Percentiles rank a stretch among this genome's conserved stretches.
These are phyloP conservation scores for Penicillium concentricum DNA, from an alignment of 2,329 filamentous ascomycete genomes.

Conservation along the genomic window DNA sequence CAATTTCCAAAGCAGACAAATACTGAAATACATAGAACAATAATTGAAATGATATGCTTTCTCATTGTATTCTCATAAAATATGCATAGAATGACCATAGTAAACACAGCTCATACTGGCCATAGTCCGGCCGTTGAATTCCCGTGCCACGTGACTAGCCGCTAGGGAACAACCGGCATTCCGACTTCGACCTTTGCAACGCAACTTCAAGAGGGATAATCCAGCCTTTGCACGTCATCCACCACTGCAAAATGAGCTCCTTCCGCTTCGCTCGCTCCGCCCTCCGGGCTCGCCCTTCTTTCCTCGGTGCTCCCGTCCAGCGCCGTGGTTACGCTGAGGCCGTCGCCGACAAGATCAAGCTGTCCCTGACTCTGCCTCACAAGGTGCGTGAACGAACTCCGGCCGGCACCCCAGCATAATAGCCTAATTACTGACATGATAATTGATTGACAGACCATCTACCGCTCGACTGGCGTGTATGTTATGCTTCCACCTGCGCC, in stretches of 20 bases:
- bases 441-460: constrained; percentile 56
- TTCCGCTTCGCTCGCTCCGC: constrained; percentile 88
- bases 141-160: constrained; percentile 31
- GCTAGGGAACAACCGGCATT: constrained; percentile 43
- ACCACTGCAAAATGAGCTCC: constrained; percentile 72
- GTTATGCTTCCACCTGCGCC: constrained; percentile 33
- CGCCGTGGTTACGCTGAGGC: constrained; percentile 90
- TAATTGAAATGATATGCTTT: background rate
- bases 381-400: constrained; percentile 67
- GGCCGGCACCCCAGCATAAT: constrained; percentile 5
- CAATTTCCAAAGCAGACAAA: background rate
- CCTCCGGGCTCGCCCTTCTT: constrained; percentile 76
- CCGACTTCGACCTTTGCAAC: constrained; percentile 41
- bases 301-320: constrained; percentile 73
- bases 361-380: constrained; percentile 95
- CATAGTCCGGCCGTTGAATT: constrained; percentile 15
- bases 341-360: constrained; percentile 91
- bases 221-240: constrained; percentile 31
- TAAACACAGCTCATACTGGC: background rate
- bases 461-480: constrained; percentile 70
- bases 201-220: constrained; percentile 39
- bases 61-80: background rate
- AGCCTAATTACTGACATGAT: constrained; percentile 23
- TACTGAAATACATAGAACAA: background rate
- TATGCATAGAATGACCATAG: background rate